Base-by-base conservation (phyloP, 805 yeast species). In the Candida endomychidarum region DNA sequence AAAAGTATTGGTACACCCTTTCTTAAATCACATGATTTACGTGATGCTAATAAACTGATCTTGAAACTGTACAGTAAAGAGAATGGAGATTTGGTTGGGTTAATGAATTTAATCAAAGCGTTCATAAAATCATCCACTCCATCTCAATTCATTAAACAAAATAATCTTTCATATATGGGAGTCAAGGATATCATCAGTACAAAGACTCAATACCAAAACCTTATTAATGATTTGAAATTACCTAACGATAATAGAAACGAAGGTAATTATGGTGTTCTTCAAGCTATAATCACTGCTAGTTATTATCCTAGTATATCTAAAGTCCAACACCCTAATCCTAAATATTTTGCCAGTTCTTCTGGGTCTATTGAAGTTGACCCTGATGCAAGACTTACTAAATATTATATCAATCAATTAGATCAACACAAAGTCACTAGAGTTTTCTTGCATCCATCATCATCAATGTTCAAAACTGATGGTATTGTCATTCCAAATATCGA, bases 351-450 rank as follows among this genome's bases (percentile, higher is more conserved):
- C 25, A 78, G 87, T 1, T 65, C 81, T 23, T 73, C 80, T 0
- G 99, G 99, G 16, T 77, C 97, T 0, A 74, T 91, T 31, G 90
- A 86, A 39, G 72, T 79, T n/a, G 96, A 90, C 51, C 86, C 89
- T 0, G 96, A 90, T 53, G 85, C 90, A 4, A 31, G 31, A 20
- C 40, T 44, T 18, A 41, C 47, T 2, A 25, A 37, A 17, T 36
- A 34, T 23, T 42, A 12, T 18, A 34, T 42, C 11, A 31, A 38
- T 22, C 18, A 28, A 25, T 19, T 37, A 6, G 31, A 37, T 15
- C 12, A 32, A 22, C 14, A 37, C 11, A 15, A 22, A 15, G 79
- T 84, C 0, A 68, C 76, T 0, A 66, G 96, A 34, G 88, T 90
- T 0, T 90, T 87, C 48, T 61, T 87, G 16, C 97, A 91, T 54